Evolutionary conservation across 2,329 filamentous ascomycete genomes (phyloP), one percentile per base, ranked within the genome.

Genomic region (Epichloe typhina): DNA sequence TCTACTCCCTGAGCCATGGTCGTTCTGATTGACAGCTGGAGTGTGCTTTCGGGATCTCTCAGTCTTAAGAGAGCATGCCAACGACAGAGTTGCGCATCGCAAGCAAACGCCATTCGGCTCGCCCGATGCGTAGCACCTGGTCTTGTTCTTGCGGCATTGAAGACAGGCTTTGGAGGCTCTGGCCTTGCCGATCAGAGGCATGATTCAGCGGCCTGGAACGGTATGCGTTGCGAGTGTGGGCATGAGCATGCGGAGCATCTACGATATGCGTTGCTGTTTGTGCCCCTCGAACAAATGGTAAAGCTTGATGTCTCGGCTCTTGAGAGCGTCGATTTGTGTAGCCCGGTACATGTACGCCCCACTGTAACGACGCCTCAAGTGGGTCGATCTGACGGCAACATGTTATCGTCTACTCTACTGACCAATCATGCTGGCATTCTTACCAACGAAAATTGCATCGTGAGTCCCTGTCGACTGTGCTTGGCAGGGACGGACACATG

Each of bases 141-240:
- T 61, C 48, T 62, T 62, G 44, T 58, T 50, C 23, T 54, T 57
- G 38, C 56, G 60, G 17, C 60, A 62, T 1, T 56, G 49, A 36
- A 55, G 53, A 43, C 60, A 62, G 5, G 60, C 60, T 44, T 57
- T 59, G 1, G 60, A 60, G 9, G 60, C 60, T 49, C 60, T 56
- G 9, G 52, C 59, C 1, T 50, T 37, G 23, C 58, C 46, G 15
- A 56, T 17, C 8, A 59, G 56, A 21, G 60, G 58, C 59, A 62
- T 62, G 13, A 45, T 39, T 45, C 35, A 42, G 19, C 40, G 11
- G 17, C 40, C 9, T 42, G 40, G 3, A 21, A 21, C 19, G 8
- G 3, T 4, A 9, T 31, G 31, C 11, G 8, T 0, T 4, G 8
- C 8, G 26, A 31, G 8, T 31, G 26, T 11, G 26, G 26, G 26